Evolutionary conservation across 192 early-diverging fungal species (phyloP).

Genomic region (Rhizophlyctis rosea): DNA sequence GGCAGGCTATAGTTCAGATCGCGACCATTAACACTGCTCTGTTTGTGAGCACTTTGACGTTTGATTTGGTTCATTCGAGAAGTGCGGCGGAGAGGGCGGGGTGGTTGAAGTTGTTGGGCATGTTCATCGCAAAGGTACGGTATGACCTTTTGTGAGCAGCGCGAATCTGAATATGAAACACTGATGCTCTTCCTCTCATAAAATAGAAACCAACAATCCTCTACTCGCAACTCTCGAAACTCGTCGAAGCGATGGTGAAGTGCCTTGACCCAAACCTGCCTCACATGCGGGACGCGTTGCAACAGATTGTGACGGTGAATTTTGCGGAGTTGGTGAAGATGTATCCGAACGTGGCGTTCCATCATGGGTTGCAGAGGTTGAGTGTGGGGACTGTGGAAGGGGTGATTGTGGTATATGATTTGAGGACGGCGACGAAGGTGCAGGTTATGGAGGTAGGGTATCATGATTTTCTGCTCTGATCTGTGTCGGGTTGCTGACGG

Average conservation of each 20-base stretch:
- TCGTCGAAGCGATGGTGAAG: slow-evolving; percentile 79
- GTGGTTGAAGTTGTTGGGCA: slow-evolving; percentile 63
- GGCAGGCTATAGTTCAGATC: slow-evolving; percentile 69
- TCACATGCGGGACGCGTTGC: slow-evolving; percentile 64
- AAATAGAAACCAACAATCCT: slow-evolving; percentile 66
- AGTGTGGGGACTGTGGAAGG: slow-evolving; percentile 76
- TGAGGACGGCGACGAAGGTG: slow-evolving; percentile 75
- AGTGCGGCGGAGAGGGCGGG: slow-evolving; percentile 53
- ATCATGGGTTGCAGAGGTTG: slow-evolving; percentile 69
- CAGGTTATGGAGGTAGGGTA: slow-evolving; percentile 66
- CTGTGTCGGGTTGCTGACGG: not conserved
- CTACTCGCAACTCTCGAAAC: slow-evolving; percentile 54
- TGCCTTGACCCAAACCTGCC: slow-evolving; percentile 77
- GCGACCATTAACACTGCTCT: slow-evolving; percentile 60
- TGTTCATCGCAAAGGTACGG: slow-evolving; percentile 71
- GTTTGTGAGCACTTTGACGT: slow-evolving; percentile 70
- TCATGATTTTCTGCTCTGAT: not conserved
- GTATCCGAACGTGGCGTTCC: slow-evolving; percentile 73
- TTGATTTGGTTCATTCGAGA: slow-evolving; percentile 71
- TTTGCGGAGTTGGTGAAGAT: slow-evolving; percentile 51
- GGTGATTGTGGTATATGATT: slow-evolving; percentile 71
- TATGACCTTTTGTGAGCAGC: no score
- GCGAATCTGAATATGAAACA: not conserved
- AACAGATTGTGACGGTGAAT: slow-evolving; percentile 61
- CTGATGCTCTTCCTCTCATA: not conserved